Conservation (phyloP, 2,329 filamentous ascomycete species). For the Nemania bipapillata region DNA sequence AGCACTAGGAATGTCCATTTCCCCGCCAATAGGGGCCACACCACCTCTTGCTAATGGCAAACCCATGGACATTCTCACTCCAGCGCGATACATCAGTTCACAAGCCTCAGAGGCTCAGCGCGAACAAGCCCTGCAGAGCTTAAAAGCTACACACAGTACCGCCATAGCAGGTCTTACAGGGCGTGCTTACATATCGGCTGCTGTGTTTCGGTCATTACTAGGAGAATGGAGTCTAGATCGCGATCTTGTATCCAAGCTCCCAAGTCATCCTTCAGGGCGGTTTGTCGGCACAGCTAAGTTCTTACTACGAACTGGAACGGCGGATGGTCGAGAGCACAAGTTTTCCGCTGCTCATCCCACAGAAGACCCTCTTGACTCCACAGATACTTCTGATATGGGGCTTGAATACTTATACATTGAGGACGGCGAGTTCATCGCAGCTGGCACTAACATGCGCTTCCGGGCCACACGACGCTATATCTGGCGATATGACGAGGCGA, state of each 20-base stretch:
- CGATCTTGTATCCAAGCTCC: constrained; percentile 63
- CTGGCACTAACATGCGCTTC: constrained; percentile 64
- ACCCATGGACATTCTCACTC: constrained; percentile 66
- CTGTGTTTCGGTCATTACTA: constrained; percentile 76
- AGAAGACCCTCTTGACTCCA: constrained; percentile 22
- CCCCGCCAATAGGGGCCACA: constrained; percentile 47
- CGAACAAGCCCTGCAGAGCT: constrained; percentile 57
- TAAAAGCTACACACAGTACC: constrained; percentile 59
- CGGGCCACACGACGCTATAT: constrained; percentile 73
- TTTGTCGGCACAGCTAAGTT: constrained; percentile 75
- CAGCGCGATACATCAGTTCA: constrained; percentile 63
- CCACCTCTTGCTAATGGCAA: constrained; percentile 53
- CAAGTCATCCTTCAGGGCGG: constrained; percentile 70
- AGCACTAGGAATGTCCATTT: constrained; percentile 64
- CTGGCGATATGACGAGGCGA: constrained; percentile 73
- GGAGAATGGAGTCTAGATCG: constrained; percentile 75
- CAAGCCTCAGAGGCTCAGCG: constrained; percentile 54
- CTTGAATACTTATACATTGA: constrained; percentile 76
- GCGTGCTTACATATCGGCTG: constrained; percentile 68
- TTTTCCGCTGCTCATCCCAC: neutral
- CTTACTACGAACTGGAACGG: constrained; percentile 68
- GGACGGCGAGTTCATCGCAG: constrained; percentile 71
- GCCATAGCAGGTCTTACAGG: constrained; percentile 57
- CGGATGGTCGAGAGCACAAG: constrained; percentile 57
- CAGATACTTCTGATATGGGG: constrained; percentile 52